Evolutionary conservation across 495 filamentous ascomycete species (phyloP).

Genomic region (Penicillium daleae): DNA sequence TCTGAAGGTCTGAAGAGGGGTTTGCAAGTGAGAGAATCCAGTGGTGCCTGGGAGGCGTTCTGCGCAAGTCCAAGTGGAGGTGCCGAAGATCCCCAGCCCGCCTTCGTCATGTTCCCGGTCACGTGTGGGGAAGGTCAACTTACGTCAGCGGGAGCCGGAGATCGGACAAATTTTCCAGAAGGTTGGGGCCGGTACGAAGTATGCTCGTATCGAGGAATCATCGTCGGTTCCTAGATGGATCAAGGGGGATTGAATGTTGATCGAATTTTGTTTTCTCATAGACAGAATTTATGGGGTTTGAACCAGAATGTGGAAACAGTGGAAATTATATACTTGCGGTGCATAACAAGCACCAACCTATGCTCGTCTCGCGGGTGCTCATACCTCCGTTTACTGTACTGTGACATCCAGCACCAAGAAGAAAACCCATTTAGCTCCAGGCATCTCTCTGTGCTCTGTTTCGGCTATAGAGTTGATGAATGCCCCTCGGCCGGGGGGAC

Average conservation of each 20-base stretch:
- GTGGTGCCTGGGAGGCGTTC: constrained; percentile 11
- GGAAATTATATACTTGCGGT: background rate
- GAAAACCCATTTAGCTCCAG: too few relatives aligned
- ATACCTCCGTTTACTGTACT: too few relatives aligned
- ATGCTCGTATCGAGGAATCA: constrained; percentile 17
- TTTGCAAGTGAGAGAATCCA: background rate
- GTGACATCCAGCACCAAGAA: too few relatives aligned
- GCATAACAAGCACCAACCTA: background rate
- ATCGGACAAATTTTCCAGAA: background rate
- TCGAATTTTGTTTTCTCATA: background rate
- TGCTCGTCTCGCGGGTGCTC: background rate
- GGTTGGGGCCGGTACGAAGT: constrained; percentile 17
- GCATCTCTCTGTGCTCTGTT: background rate
- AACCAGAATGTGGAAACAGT: background rate
- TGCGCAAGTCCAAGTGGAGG: constrained; percentile 13
- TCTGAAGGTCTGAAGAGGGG: background rate
- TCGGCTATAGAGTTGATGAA: background rate
- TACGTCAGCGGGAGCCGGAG: constrained; percentile 4
- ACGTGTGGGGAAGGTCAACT: background rate
- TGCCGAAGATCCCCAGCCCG: constrained; percentile 20
- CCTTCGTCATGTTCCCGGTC: constrained; percentile 23
- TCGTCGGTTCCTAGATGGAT: background rate
- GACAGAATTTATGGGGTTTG: background rate
- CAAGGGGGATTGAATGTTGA: background rate
- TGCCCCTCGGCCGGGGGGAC: background rate